Evolutionary conservation across 2,329 filamentous ascomycete genomes (phyloP), one percentile per base, ranked within the genome.

Genomic region (Leptographium wingfieldii): DNA sequence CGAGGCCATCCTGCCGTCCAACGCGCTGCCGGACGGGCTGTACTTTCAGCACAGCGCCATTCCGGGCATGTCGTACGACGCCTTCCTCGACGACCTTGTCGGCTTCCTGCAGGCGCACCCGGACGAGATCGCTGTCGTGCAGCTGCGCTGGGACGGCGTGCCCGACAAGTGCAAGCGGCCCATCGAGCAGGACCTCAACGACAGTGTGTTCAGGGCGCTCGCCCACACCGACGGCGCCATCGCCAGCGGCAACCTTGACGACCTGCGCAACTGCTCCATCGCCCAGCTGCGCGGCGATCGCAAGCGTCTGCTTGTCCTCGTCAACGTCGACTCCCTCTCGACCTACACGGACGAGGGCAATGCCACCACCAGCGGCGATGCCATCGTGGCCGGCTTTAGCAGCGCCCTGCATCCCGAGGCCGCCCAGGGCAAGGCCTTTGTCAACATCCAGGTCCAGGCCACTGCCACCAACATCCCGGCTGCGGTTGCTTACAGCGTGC

Each of bases 31-130:
- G 1, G 75, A 79, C 63, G 71, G 70, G 16, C 69, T 74, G 59
- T 80, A 78, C 62, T 80, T 80, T 67, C 74, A 77, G 64, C 77
- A 80, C 66, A 73, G 73, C 60, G 75, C 73, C 6, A 78, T 80
- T 29, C 77, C 77, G 0, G 77, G 77, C 2, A 76, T 80, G 73
- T 68, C 70, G 3, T 80, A 78, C 61, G 69, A 69, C 6, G 64
- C 70, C 5, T 76, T 80, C 58, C 69, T 80, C 11, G 43, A 63
- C 7, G 73, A 73, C 19, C 66, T 74, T 2, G 72, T 76, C 1
- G 43, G 62, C 1, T 80, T 80, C 60, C 69, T 80, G 0, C 56
- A 67, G 1, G 67, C 66, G 2, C 71, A 78, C 60, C 67, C 68
- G 0, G 69, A 72, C 33, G 77, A 80, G 62, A 77, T 79, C 46